Base-by-base conservation (phyloP, 208 protist genomes). In the Leishmania braziliensis region DNA sequence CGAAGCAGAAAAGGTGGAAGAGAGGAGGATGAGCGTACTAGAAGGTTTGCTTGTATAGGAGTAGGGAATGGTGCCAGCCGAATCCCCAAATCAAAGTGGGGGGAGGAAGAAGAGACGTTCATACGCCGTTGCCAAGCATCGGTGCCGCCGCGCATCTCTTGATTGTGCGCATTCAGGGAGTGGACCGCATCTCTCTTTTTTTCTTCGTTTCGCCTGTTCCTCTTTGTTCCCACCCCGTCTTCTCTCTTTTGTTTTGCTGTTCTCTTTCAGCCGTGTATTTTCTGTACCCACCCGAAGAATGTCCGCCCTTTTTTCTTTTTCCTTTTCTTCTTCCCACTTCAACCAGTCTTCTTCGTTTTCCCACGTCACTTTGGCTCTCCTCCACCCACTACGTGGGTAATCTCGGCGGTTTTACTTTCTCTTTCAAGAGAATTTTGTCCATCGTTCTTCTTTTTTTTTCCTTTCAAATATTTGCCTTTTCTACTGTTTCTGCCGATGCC, bases 381-480 rank as follows among this genome's bases (percentile, higher is more conserved):
- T 39, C 1, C 36, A 39, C 36, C 36, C 36, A 39, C 36, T 39
- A 39, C 36, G 36, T 39, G 36, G 36, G 1, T 39, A 39, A 39
- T 39, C 36, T 39, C 36, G 36, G 36, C 36, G 36, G 36, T 39
- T 39, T 39, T 39, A 2, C 36, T 39, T 39, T 39, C 36, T 2
- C 36, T 39, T 39, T 39, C 36, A 39, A 39, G 36, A 39, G 36
- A 39, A 39, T 0, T 39, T 39, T 39, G 36, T 39, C 63, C 46
- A 60, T 46, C 10, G 8, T 12, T 56, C 43, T 72, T 75, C 78
- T 70, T 43, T 66, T 43, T 66, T 65, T 56, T 54, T 70, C 33
- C 14, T 4, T 70, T 65, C 26, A 58, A 53, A 2, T 14, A 0
- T 18, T 53, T 12, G 10, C 26, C 29, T 29, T 10, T 75, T 46